Evolutionary conservation across 441 rosid species (phyloP), one percentile per base, ranked within the genome.

Genomic region (Arabidopsis lyrata): DNA sequence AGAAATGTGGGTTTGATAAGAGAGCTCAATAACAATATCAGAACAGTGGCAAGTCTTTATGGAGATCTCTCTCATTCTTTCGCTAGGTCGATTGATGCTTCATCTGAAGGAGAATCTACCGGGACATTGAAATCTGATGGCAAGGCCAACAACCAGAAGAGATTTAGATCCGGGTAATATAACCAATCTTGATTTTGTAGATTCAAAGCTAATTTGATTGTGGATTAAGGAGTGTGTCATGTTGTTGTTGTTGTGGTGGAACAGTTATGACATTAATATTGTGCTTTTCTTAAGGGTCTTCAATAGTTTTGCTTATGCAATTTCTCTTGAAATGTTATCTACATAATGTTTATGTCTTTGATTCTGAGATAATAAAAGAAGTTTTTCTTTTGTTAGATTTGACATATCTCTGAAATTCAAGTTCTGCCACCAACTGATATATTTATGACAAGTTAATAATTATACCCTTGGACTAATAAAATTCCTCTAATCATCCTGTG

Each of bases 1-100:
- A 76, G 92, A 66, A 92, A 95, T 54, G 97, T 92, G 55, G 92
- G 95, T 53, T 75, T 95, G 82, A 92, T 95, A 12, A 83, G 85
- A 70, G 99, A 95, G 86, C 92, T 95, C 58, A 92, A 92, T 83
- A 91, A 91, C 83, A 95, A 95, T 73, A 86, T 92, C 72, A 86
- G 93, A 63, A 88, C 96, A 69, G 96, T 95, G 52, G 98, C 88
- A 59, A 92, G 85, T 72, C 93, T 92, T 42, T 92, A 95, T 75
- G 85, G 95, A 3, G 98, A 86, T 82, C 92, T 95, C 75, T 95
- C 99, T 2, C 83, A 74, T 76, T 80, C 87, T 53, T 83, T 95
- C 76, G 76, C 84, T 41, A 83, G 85, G 77, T 81, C 95, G 49
- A 58, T 82, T 65, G 99, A 90, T 34, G 83, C 81, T 70, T 86